These are phyloP conservation scores for Xylaria polymorpha DNA, from an alignment of 2,329 filamentous ascomycete genomes.

Conservation along the genomic window DNA sequence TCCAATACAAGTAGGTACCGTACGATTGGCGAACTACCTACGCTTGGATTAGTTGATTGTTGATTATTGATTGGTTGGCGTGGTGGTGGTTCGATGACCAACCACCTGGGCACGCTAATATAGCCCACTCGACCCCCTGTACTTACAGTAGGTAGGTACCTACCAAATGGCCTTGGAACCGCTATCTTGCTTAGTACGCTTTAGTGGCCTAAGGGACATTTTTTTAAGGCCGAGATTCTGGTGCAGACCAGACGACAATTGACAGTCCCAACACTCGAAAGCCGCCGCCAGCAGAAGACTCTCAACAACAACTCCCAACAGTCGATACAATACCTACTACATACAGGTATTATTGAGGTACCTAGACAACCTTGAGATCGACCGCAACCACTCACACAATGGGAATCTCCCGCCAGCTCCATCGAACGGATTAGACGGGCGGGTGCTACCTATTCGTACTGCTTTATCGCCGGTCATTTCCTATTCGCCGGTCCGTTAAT, in stretches of 20 bases:
- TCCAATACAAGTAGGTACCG: slow-evolving; percentile 6
- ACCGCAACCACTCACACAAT: slow-evolving; percentile 18
- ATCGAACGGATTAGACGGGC: slow-evolving; percentile 19
- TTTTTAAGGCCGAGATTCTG: neutral
- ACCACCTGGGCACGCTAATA: neutral
- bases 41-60: no score
- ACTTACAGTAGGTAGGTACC: no score
- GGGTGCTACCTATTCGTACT: slow-evolving; percentile 1
- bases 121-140: neutral
- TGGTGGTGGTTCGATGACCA: neutral
- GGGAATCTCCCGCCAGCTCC: slow-evolving; percentile 12
- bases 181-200: neutral
- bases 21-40: neutral
- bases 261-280: neutral
- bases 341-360: no score
- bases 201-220: neutral
- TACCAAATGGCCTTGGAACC: neutral
- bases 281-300: neutral
- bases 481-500: slow-evolving; percentile 21
- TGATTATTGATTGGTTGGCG: neutral
- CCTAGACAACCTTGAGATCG: neutral
- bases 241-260: neutral
- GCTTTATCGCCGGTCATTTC: neutral
- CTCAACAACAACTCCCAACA: slow-evolving; percentile 13
- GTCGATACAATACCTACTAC: neutral